Evolutionary conservation across 768 basidiomycete genomes (phyloP).

Genomic region (Trametes cingulata): DNA sequence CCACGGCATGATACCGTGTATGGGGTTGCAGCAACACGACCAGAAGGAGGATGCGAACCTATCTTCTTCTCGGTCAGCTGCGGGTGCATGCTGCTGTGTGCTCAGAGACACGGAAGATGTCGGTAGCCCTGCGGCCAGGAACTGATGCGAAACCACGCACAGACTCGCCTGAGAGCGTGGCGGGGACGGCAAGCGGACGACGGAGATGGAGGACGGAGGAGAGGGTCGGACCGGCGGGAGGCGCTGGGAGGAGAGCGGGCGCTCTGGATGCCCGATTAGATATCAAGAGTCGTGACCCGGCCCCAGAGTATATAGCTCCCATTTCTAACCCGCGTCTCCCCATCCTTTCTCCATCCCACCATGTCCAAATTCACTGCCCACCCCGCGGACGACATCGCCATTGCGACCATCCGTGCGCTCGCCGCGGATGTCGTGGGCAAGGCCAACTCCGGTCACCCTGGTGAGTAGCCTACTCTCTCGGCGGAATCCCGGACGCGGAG

Average conservation of each 20-base stretch:
- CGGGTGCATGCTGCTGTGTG: slow-evolving; percentile 28
- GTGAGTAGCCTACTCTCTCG: slow-evolving; percentile 38
- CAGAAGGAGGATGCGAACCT: slow-evolving; percentile 19
- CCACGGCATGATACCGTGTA: slow-evolving; percentile 9
- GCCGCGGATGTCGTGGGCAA: slow-evolving; percentile 78
- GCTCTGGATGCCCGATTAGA: slow-evolving; percentile 20
- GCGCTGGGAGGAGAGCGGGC: background rate
- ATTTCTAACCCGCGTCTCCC: slow-evolving; percentile 17
- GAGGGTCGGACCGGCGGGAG: background rate
- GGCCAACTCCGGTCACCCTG: slow-evolving; percentile 94
- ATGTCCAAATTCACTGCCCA: slow-evolving; percentile 44
- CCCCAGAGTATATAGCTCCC: slow-evolving; percentile 9
- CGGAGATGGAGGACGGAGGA: background rate
- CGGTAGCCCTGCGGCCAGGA: background rate
- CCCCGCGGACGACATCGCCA: slow-evolving; percentile 53
- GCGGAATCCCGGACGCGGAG: slow-evolving; percentile 4
- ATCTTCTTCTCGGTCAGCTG: slow-evolving; percentile 26
- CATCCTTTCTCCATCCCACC: slow-evolving; percentile 23
- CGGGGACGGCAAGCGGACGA: background rate
- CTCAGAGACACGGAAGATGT: background rate
- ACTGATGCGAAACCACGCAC: slow-evolving; percentile 1
- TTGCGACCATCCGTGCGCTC: slow-evolving; percentile 76
- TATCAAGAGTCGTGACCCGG: slow-evolving; percentile 19
- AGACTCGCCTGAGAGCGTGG: background rate
- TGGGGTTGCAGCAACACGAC: slow-evolving; percentile 18